Percentiles rank a stretch among this genome's conserved stretches.
Evolutionary conservation across 352 stramenopile species (phyloP).

Genomic region (Globisporangium spiculum): DNA sequence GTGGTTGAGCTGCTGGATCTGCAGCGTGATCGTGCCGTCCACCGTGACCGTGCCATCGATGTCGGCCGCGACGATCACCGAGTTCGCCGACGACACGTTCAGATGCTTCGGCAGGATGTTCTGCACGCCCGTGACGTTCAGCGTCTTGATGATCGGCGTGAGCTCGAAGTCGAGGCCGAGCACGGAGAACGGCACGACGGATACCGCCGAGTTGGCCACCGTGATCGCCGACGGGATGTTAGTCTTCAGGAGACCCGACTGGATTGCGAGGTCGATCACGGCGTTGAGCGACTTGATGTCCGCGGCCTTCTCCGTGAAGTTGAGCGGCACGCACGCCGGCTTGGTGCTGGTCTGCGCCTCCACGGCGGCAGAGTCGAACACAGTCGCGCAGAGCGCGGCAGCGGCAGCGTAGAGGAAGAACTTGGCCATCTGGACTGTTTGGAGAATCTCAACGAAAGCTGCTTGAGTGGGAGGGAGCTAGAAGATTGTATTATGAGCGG

Average conservation of each 20-base stretch:
- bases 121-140: slow-evolving; percentile 48
- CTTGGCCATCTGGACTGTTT: slow-evolving; percentile 34
- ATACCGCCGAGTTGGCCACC: slow-evolving; percentile 24
- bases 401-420: slow-evolving; percentile 29
- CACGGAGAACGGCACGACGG: slow-evolving; percentile 31
- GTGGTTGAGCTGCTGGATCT: slow-evolving; percentile 15
- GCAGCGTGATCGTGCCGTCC: slow-evolving; percentile 3
- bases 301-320: slow-evolving; percentile 37
- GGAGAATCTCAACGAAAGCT: neutral
- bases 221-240: slow-evolving; percentile 26
- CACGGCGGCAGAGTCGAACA: slow-evolving; percentile 6
- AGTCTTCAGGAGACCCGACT: slow-evolving; percentile 21
- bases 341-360: slow-evolving; percentile 17
- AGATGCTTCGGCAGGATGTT: slow-evolving; percentile 36
- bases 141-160: slow-evolving; percentile 46
- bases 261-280: slow-evolving; percentile 36
- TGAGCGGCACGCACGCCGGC: slow-evolving; percentile 37
- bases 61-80: slow-evolving; percentile 3
- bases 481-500: slow-evolving; percentile 22
- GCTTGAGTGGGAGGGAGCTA: slow-evolving; percentile 19
- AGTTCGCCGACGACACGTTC: slow-evolving; percentile 10
- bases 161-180: slow-evolving; percentile 48
- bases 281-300: slow-evolving; percentile 52
- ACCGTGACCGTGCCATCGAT: slow-evolving; percentile 9
- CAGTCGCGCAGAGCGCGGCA: slow-evolving; percentile 13